Percentiles rank a stretch among this genome's conserved stretches.
These are phyloP conservation scores for Melampsora larici-populina DNA, from an alignment of 1,284 basidiomycete species.

Conservation along the genomic window DNA sequence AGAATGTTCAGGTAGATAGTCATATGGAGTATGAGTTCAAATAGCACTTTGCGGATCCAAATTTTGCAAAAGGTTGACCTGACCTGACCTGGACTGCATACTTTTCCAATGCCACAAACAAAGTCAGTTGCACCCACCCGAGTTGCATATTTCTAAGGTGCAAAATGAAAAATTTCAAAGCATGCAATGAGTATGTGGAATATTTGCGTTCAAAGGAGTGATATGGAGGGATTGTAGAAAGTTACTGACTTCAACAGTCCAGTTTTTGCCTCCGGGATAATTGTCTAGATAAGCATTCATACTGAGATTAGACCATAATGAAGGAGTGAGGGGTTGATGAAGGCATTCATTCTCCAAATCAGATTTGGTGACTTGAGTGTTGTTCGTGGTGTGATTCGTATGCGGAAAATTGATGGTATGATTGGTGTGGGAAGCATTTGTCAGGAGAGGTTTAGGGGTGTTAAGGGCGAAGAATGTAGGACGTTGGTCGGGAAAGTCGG, in stretches of 20 bases:
- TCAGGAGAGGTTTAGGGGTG: neutral
- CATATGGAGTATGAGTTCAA: neutral
- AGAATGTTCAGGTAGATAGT: neutral
- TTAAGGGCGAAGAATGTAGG: neutral
- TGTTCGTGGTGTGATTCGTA: neutral
- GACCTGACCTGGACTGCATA: constrained; percentile 40
- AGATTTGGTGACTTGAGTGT: neutral
- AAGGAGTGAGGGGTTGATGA: constrained; percentile 8
- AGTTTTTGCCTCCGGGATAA: constrained; percentile 27
- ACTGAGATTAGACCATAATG: constrained; percentile 20
- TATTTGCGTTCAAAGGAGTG: neutral
- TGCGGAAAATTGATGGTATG: neutral
- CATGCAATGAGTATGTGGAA: neutral
- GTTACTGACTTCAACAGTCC: constrained; percentile 29
- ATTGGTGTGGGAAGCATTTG: neutral
- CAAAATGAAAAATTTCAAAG: neutral
- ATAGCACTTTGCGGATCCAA: neutral
- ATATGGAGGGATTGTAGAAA: neutral
- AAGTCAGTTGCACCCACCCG: constrained; percentile 33
- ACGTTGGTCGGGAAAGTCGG: neutral
- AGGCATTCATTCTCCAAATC: neutral
- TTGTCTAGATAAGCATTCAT: constrained; percentile 41
- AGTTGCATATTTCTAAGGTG: constrained; percentile 26
- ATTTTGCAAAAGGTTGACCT: neutral
- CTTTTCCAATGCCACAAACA: constrained; percentile 36